A percentile compares a stretch with the other conserved stretches of the same genome.
phyloP scores from a whole-genome alignment of 1,284 basidiomycete species.

The Puccinia hordei region DNA sequence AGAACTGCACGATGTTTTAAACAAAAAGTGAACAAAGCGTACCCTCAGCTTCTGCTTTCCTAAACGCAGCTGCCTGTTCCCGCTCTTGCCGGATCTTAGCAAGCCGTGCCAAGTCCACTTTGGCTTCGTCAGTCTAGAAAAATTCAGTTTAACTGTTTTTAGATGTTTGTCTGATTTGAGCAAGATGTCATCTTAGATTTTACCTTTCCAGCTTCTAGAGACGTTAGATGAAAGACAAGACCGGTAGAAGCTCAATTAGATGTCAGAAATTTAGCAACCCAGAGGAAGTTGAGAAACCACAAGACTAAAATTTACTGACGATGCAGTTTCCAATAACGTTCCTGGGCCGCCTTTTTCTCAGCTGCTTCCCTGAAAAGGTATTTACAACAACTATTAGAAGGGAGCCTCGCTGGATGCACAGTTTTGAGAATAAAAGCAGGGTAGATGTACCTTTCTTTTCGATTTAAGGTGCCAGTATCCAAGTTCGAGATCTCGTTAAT shows the following conservation, averaged over 20 bases:
- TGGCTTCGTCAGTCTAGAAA: constrained; percentile 78
- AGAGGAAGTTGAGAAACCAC: neutral
- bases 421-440: neutral
- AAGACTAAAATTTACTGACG: constrained; percentile 68
- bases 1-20: neutral
- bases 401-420: too few species aligned
- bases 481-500: constrained; percentile 52
- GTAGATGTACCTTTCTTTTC: constrained; percentile 68
- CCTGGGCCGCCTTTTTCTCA: constrained; percentile 83
- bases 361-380: constrained; percentile 74
- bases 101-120: constrained; percentile 80
- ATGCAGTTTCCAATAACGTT: constrained; percentile 66
- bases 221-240: neutral
- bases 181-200: constrained; percentile 6
- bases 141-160: constrained; percentile 62
- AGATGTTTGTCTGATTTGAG: neutral
- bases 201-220: constrained; percentile 41
- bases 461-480: constrained; percentile 58
- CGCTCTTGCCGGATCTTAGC: constrained; percentile 80
- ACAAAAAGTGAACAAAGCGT: constrained; percentile 43
- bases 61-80: constrained; percentile 77
- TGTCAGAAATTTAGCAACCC: constrained; percentile 1
- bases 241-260: constrained; percentile 29
- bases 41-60: constrained; percentile 79
- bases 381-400: neutral